Evolutionary conservation across 2,329 filamentous ascomycete genomes (phyloP), one percentile per base, ranked within the genome.

Genomic region (Microdochium trichocladiopsis): DNA sequence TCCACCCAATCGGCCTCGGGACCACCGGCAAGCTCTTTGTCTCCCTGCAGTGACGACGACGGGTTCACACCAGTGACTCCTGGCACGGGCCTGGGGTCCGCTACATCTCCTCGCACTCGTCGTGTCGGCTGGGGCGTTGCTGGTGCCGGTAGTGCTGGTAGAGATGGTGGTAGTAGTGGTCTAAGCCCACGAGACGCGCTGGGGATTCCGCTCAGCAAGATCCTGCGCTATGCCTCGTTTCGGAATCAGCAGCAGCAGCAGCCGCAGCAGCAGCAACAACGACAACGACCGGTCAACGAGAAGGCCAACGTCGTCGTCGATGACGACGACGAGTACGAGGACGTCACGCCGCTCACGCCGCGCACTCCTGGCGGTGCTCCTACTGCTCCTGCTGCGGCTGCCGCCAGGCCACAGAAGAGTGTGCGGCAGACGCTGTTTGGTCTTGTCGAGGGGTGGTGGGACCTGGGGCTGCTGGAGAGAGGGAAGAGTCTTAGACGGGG

Each of bases 361-460:
- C 10, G 50, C 53, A 4, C 36, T 6, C 11, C 36, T n/a, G 47
- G 47, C 14, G 21, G 47, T 18, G 23, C 37, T n/a, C 9, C 37
- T 25, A 9, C 36, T 48, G 9, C 49, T 48, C 8, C 47, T 51
- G 2, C 23, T 31, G 36, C 54, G 53, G 25, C 21, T 36, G 14
- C 54, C 45, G 14, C 18, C 43, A 28, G 18, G 2, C 59, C 56
- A 36, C 53, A 51, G 21, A 69, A 65, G 51, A 67, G 69, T 25
- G 71, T 67, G 58, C 68, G 75, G 8, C 76, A 66, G 66, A 79
- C 76, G 1, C 63, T 80, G 22, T 65, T 77, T 55, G 67, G 73
- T 37, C 65, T 71, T 21, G 67, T 80, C 25, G 76, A 79, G 43
- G 77, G 77, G 4, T 80, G 77, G 77, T 80, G 77, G 77, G 77